Evolutionary conservation across 306 rosid genomes (phyloP).

Genomic region (Alnus rubra): DNA sequence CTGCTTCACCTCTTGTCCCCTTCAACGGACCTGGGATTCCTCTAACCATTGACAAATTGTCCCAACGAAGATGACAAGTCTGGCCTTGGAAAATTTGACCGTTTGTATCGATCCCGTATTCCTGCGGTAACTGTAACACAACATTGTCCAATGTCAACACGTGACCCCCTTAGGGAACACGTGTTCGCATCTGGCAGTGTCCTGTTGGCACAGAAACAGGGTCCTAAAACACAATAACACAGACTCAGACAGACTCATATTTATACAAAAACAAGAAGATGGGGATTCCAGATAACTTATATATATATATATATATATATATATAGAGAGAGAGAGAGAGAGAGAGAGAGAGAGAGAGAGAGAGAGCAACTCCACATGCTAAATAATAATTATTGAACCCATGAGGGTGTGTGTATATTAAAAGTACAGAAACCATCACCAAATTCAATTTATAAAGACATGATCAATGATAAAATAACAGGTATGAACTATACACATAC

Average conservation of each 20-base stretch:
- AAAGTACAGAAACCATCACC: conserved; percentile 54
- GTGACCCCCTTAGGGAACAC: not conserved
- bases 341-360: not conserved
- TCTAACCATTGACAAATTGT: conserved; percentile 38
- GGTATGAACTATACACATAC: conserved; percentile 77
- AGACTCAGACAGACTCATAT: too few species aligned
- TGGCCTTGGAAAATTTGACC: not conserved
- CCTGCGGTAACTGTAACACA: too few species aligned
- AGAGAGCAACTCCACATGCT: conserved; percentile 28
- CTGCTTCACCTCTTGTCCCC: conserved; percentile 43
- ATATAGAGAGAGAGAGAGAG: too few species aligned
- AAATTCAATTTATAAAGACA: conserved; percentile 51
- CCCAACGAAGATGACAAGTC: conserved; percentile 32
- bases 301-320: not conserved
- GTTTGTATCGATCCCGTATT: too few species aligned
- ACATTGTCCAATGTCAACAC: not conserved
- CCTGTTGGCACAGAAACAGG: not conserved
- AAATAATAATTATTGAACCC: conserved; percentile 57
- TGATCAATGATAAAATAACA: conserved; percentile 48
- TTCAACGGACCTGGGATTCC: conserved; percentile 60
- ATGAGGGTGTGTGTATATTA: conserved; percentile 42
- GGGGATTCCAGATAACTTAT: too few species aligned
- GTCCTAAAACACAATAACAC: too few species aligned
- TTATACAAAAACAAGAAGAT: not conserved
- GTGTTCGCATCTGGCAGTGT: not conserved